phyloP scores from a whole-genome alignment of 2,329 filamentous ascomycete genomes.

The Aschersonia sp. region DNA sequence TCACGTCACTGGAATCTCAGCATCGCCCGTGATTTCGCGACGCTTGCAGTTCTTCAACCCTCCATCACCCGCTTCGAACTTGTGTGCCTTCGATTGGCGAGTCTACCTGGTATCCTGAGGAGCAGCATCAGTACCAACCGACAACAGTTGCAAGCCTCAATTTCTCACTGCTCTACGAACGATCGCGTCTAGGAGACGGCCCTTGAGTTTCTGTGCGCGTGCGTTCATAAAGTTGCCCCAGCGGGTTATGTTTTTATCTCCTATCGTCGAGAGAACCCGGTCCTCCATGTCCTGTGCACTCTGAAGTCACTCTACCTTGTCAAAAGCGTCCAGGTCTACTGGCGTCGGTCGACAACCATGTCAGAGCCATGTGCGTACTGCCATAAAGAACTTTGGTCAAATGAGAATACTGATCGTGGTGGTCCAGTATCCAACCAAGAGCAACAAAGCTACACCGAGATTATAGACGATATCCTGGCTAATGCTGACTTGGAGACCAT shows the following conservation, averaged over 20 bases:
- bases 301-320: no score
- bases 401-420: no score
- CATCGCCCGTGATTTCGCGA: not conserved
- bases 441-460: conserved; percentile 34
- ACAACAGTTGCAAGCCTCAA: not conserved
- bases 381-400: no score
- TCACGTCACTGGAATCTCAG: not conserved
- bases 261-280: no score
- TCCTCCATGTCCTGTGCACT: no score
- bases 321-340: no score
- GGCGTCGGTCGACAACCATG: conserved; percentile 6
- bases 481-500: conserved; percentile 47
- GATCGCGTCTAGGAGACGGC: no score
- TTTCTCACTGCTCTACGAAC: no score
- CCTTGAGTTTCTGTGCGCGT: no score
- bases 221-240: no score
- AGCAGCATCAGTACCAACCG: not conserved
- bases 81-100: not conserved
- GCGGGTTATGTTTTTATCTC: no score
- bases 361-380: conserved; percentile 10
- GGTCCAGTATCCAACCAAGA: conserved; percentile 35
- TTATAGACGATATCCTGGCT: conserved; percentile 46
- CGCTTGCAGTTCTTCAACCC: not conserved
- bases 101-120: not conserved
- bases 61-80: not conserved